A percentile compares a stretch with the other conserved stretches of the same genome.
Conservation (phyloP, 345 rosid species). For the Punica granatum region DNA sequence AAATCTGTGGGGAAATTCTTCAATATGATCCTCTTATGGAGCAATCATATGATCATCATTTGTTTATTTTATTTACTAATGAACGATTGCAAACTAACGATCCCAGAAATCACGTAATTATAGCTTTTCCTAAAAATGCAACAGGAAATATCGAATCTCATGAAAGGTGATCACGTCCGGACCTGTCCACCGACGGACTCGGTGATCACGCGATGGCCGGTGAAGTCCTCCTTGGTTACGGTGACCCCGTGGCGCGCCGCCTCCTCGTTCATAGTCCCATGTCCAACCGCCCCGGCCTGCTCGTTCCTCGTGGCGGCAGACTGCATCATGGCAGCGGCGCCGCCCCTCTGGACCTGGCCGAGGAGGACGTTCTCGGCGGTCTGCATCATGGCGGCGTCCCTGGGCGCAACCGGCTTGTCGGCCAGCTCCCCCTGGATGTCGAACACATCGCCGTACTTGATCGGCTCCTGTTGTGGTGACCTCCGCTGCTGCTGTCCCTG, state of each 20-base stretch:
- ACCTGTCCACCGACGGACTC: slow-evolving; percentile 36
- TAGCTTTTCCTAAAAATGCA: too few relatives aligned
- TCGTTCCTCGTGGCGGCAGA: slow-evolving; percentile 28
- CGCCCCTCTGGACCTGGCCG: slow-evolving; percentile 21
- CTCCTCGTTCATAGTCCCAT: slow-evolving; percentile 10
- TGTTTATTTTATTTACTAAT: too few relatives aligned
- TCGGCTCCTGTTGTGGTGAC: slow-evolving; percentile 16
- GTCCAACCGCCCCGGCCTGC: slow-evolving; percentile 22
- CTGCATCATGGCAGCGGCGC: slow-evolving; percentile 22
- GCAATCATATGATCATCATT: too few relatives aligned
- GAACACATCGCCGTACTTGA: slow-evolving; percentile 30
- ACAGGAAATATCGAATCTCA: too few relatives aligned
- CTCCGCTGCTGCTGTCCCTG: slow-evolving; percentile 1
- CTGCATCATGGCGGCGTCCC: slow-evolving; percentile 34
- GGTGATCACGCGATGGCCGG: slow-evolving; percentile 16
- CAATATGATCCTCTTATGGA: too few relatives aligned
- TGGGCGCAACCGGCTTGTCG: slow-evolving; percentile 17
- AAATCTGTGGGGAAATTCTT: too few relatives aligned
- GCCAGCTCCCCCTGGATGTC: slow-evolving; percentile 22
- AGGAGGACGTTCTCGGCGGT: slow-evolving; percentile 23
- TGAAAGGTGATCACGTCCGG: neutral
- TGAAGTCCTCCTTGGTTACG: slow-evolving; percentile 16
- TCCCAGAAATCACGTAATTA: too few relatives aligned
- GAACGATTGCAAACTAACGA: too few relatives aligned
- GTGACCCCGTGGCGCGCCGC: slow-evolving; percentile 14